Percentiles rank a stretch among this genome's conserved stretches.
Evolutionary conservation across 495 filamentous ascomycete genomes (phyloP).

Genomic region (Daldinia concentrica): DNA sequence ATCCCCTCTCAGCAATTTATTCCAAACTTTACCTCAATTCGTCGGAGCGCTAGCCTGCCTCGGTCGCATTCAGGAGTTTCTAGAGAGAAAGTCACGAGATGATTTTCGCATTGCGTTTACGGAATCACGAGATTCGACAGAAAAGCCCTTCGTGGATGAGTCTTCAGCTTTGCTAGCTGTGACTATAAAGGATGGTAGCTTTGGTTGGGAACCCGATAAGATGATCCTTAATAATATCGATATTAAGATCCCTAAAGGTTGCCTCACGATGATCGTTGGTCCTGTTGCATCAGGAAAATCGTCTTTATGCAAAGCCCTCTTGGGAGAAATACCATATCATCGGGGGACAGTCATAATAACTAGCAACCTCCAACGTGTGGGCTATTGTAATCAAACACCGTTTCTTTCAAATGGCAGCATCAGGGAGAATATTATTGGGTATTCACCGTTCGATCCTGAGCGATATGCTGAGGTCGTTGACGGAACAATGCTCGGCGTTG

Average conservation of each 20-base stretch:
- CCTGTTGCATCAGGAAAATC: conserved; percentile 62
- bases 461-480: conserved; percentile 71
- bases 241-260: conserved; percentile 44
- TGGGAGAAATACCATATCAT: conserved; percentile 59
- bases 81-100: conserved; percentile 52
- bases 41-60: conserved; percentile 66
- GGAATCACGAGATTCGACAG: conserved; percentile 8
- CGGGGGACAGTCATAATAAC: conserved; percentile 36
- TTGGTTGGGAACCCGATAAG: conserved; percentile 56
- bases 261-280: conserved; percentile 56
- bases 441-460: conserved; percentile 60
- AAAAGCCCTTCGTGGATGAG: conserved; percentile 2
- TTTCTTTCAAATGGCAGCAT: conserved; percentile 69
- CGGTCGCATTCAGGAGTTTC: conserved; percentile 66
- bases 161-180: background rate
- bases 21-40: conserved; percentile 64
- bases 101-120: conserved; percentile 23
- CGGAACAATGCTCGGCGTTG: conserved; percentile 68
- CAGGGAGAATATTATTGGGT: conserved; percentile 64
- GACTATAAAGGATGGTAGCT: conserved; percentile 49
- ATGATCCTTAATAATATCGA: conserved; percentile 49
- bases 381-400: conserved; percentile 54
- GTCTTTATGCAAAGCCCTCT: conserved; percentile 58
- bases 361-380: conserved; percentile 10
- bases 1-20: conserved; percentile 63